These are phyloP conservation scores for Carex parvula DNA, from an alignment of 176 grass and related monocot genomes.

Conservation along the genomic window DNA sequence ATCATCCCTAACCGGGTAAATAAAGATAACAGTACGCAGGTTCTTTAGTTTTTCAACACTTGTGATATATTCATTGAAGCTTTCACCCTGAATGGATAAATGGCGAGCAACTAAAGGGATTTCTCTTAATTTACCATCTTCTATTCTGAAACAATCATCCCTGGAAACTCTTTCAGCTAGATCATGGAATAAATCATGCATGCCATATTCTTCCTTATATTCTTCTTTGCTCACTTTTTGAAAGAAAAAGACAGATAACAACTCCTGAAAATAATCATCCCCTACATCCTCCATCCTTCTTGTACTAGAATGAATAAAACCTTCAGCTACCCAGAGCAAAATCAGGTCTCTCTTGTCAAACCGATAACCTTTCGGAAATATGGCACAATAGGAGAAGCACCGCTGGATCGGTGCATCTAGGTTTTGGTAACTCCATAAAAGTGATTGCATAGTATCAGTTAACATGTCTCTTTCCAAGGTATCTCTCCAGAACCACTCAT, in stretches of 20 bases:
- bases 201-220: background rate
- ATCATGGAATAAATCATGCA: constrained; percentile 27
- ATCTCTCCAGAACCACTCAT: background rate
- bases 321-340: constrained; percentile 12
- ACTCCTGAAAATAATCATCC: constrained; percentile 13
- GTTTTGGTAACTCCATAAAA: constrained; percentile 15
- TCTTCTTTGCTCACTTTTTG: too few species aligned
- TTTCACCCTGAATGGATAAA: background rate
- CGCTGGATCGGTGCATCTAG: background rate
- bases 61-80: background rate
- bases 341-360: background rate
- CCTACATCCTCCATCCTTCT: constrained; percentile 11
- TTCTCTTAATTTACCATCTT: background rate
- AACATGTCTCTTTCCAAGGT: background rate
- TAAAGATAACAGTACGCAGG: background rate
- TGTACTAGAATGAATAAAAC: background rate
- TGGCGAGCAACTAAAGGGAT: background rate
- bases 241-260: constrained; percentile 20
- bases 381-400: constrained; percentile 20
- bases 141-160: constrained; percentile 15
- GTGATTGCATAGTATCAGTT: background rate
- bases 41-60: background rate
- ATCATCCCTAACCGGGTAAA: background rate
- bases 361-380: background rate
- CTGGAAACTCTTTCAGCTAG: constrained; percentile 20